Base-by-base conservation (phyloP, 2,329 filamentous ascomycete species). In the Tolypocladium cylindrosporum region DNA sequence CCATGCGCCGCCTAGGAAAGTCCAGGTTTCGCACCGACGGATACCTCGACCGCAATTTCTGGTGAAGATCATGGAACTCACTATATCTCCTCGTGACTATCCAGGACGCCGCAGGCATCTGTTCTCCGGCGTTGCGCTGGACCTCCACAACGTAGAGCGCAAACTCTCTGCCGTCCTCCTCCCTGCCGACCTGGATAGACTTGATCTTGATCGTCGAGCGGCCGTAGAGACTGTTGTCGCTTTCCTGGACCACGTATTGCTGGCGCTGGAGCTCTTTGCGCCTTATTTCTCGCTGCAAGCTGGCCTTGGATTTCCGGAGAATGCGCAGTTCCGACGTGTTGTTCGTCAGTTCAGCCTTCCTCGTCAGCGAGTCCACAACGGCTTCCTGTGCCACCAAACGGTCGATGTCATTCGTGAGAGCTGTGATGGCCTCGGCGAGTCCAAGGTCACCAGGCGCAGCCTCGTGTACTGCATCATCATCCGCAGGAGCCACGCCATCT, bases 41-140 rank as follows among this genome's bases (percentile, higher is more conserved):
- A 66, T 97, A 99, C 61, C 88, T 85, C 43, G 86, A 82, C 56
- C 94, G 87, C 34, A 99, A 80, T 57, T 88, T 88, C 69, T 97
- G 94, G 69, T 99, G 91, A 21, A 99, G 83, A 62, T 97, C 92
- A 66, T 96, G 91, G 67, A 99, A 99, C 72, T 97, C 93, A 74
- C 91, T 96, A 70, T 99, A 99, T 63, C 94, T 84, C 58, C 93
- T 84, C n/a, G 90, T 89, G 50, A 99, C 86, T 16, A 88, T 85
- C 94, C 94, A 99, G 3, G 90, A 89, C 0, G 93, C 93, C n/a
- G 93, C 91, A 4, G 92, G 90, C 89, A 97, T 96, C 71, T 96
- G 90, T 68, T 97, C 93, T 19, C 92, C 93, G 2, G 92, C 91
- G 66, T 92, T 88, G 59, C 93, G 83, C 64, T 89, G 87, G 3